Evolutionary conservation across 1,284 basidiomycete genomes (phyloP).

Genomic region (Earliella scabrosa): DNA sequence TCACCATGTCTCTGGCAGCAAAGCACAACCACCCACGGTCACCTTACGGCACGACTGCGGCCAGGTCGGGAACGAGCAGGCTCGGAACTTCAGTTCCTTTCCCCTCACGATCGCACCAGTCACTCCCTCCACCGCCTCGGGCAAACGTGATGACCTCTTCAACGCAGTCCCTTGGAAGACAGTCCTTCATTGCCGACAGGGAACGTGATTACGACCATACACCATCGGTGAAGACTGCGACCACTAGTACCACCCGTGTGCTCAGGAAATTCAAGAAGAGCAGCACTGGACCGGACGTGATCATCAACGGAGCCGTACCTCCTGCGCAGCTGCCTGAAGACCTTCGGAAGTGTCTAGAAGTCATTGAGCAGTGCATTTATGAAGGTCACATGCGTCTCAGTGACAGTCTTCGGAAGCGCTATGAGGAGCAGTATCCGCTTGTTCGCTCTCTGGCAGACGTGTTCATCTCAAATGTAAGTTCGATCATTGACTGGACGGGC

Average conservation of each 20-base stretch:
- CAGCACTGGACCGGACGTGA: constrained; percentile 47
- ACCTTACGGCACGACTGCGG: constrained; percentile 67
- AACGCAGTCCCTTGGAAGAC: constrained; percentile 70
- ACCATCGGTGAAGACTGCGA: constrained; percentile 37
- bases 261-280: constrained; percentile 73
- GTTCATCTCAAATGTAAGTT: constrained; percentile 87
- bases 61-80: constrained; percentile 44
- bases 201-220: constrained; percentile 47
- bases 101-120: constrained; percentile 79
- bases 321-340: constrained; percentile 86
- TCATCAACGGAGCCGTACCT: constrained; percentile 60
- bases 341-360: constrained; percentile 82
- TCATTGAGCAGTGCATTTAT: constrained; percentile 82
- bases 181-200: constrained; percentile 50
- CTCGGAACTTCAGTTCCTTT: constrained; percentile 59
- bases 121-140: constrained; percentile 72
- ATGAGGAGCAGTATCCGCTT: constrained; percentile 92
- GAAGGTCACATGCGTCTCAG: constrained; percentile 86
- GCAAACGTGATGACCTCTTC: constrained; percentile 57
- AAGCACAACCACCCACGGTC: constrained; percentile 76
- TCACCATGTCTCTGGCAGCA: constrained; percentile 42
- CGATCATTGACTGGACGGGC: constrained; percentile 3
- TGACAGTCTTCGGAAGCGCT: constrained; percentile 82
- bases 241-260: constrained; percentile 50
- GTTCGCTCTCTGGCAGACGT: constrained; percentile 92